Evolutionary conservation across 2,329 filamentous ascomycete genomes (phyloP), one percentile per base, ranked within the genome.

Genomic region (Colletotrichum sp.): DNA sequence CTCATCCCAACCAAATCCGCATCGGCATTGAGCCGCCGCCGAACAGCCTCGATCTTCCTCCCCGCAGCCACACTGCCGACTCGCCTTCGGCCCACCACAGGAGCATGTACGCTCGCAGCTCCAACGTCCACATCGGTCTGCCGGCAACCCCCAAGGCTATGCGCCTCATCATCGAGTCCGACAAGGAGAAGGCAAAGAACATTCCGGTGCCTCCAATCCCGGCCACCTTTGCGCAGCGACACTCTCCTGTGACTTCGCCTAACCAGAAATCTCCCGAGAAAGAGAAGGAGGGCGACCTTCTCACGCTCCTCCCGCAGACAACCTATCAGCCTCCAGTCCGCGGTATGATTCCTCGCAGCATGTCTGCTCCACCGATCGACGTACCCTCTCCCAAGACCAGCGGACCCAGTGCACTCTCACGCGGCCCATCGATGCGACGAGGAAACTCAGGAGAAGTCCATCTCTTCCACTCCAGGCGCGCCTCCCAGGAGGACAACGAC

Each of bases 121-220:
- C 82, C 19, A 85, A 81, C 4, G 89, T 89, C 2, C 89, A 91
- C 8, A 90, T 96, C 68, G 96, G 96, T 1, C 90, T 98, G n/a
- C 96, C 96, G 16, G 95, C 96, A 3, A 98, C 96, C 1, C 96
- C 96, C 34, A 93, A 95, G 86, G 96, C 96, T 2, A 98, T 98
- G 96, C 92, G 94, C 25, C 92, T 98, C 2, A 92, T 95, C 59
- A 92, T 96, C 79, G 90, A 92, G 78, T 85, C 88, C 4, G 90
- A 93, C 74, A 86, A 89, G 59, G 88, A 90, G n/a, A 63, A 67
- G 25, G 32, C 25, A 29, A 25, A 57, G 27, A 71, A 30, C 71
- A 49, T 76, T 4, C 73, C 70, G 9, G 86, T 92, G 6, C 90
- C 91, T 22, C 84, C 86, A 0, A 88, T 93, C 36, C 90, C 91